Evolutionary conservation across 345 rosid genomes (phyloP), one percentile per base, ranked within the genome.

Genomic region (Combretum micranthum): DNA sequence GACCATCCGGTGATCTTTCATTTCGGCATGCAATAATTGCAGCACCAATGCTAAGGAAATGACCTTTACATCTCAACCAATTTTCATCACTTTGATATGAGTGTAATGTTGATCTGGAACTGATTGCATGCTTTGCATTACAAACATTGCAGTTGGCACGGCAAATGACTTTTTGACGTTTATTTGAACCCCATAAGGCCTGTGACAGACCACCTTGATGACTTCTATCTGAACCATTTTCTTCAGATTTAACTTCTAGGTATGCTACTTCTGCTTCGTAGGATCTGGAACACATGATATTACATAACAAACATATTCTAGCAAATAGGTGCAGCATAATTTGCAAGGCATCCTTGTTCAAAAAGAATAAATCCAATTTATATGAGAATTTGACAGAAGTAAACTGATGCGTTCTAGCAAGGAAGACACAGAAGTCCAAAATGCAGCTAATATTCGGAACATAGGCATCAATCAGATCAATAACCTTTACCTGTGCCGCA

Each of bases 1-100:
- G 77, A 57, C 98, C 98, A 70, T 92, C 98, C 17, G 95, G 98
- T 20, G 98, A 95, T 76, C 76, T 71, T 75, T 88, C 95, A 61
- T 88, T 92, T 64, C 93, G 80, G 76, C 86, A 86, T 52, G 98
- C 83, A 52, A 86, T 92, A 32, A 88, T 62, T 47, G 98, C 98
- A 51, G 93, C 98, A 53, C 95, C 96, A 65, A 88, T 67, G 21
- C 98, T 88, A 49, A 88, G 79, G 75, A 81, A 92, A 59, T 70
- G 57, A 20, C 98, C 98, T 77, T 49, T 86, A 20, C 81, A 64
- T 75, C 59, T 83, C 68, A 44, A 48, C 96, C 96, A 92, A 63
- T 66, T 83, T 63, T 63, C 56, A 60, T 70, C 86, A 62, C 73
- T 79, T 15, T 61, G 62, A 55, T 15, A 53, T 19, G 69, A 60